A percentile compares a stretch with the other conserved stretches of the same genome.
Conservation (phyloP, 192 early-diverging fungal genomes). For the Coemansia sp. region DNA sequence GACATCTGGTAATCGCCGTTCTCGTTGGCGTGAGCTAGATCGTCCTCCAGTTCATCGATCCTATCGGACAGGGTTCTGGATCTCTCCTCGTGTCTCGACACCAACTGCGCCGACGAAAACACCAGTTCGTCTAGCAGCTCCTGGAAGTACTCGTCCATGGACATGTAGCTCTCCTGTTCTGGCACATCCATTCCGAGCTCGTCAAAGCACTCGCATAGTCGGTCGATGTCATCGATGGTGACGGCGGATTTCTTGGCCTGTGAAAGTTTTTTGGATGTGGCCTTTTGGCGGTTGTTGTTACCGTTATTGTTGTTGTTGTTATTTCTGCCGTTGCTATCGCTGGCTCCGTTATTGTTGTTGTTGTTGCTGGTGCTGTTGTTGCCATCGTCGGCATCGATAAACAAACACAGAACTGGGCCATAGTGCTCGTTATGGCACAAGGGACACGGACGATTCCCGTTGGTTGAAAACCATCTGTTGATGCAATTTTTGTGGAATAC, state of each 20-base stretch:
- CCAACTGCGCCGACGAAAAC: not conserved
- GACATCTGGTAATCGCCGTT: not conserved
- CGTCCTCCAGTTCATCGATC: not conserved
- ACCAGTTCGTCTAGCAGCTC: slow-evolving; percentile 2
- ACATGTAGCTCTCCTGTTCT: not conserved
- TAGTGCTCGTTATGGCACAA: not conserved
- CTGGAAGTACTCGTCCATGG: not conserved
- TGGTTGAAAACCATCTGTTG: not conserved
- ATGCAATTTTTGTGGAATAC: slow-evolving; percentile 4
- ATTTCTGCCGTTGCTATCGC: no score
- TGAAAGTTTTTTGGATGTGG: not conserved
- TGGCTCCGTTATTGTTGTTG: not conserved
- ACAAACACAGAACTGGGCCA: not conserved
- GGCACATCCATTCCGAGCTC: not conserved
- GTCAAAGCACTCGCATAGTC: slow-evolving; percentile 2
- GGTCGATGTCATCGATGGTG: not conserved
- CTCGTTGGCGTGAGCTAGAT: not conserved
- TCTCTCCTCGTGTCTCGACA: not conserved
- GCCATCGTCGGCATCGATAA: slow-evolving; percentile 2
- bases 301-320: no score
- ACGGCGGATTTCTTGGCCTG: not conserved
- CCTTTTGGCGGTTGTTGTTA: not conserved
- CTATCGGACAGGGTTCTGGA: not conserved
- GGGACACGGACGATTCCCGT: not conserved
- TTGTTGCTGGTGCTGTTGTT: not conserved